These are phyloP conservation scores for Saccharomycopsis malanga DNA, from an alignment of 805 yeast species.

Conservation along the genomic window DNA sequence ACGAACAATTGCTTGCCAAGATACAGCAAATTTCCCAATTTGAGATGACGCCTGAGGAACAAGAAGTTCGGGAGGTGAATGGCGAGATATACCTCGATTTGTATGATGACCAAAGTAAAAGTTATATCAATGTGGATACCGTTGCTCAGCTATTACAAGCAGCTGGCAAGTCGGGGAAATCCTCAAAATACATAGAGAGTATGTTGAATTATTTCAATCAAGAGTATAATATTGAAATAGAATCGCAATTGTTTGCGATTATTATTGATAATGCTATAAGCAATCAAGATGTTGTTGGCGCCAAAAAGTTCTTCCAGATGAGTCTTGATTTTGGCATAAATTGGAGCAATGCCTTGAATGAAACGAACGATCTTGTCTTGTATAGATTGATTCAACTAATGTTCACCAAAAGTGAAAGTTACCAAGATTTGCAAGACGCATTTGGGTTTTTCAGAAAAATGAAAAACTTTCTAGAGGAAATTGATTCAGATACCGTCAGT, in stretches of 20 bases:
- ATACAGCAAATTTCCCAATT: constrained; percentile 1
- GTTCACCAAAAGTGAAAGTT: not conserved
- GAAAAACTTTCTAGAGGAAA: constrained; percentile 30
- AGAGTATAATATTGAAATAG: constrained; percentile 29
- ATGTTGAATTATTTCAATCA: constrained; percentile 29
- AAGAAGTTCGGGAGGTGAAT: not conserved
- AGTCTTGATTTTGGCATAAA: constrained; percentile 33
- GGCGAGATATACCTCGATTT: constrained; percentile 3
- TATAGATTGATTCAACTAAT: constrained; percentile 24
- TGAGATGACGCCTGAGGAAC: not conserved
- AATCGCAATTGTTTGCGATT: constrained; percentile 32
- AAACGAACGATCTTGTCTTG: constrained; percentile 20
- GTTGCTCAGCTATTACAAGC: constrained; percentile 10
- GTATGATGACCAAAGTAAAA: not conserved
- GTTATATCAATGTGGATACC: constrained; percentile 14
- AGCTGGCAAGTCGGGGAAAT: constrained; percentile 8
- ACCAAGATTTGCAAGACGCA: constrained; percentile 6
- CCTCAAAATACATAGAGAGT: constrained; percentile 8
- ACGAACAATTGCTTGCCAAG: constrained; percentile 3
- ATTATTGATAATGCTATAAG: constrained; percentile 31
- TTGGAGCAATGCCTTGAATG: constrained; percentile 30
- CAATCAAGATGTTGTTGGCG: constrained; percentile 26
- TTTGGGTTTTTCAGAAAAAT: constrained; percentile 23
- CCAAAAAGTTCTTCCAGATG: constrained; percentile 30
- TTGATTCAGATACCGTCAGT: constrained; percentile 33